Evolutionary conservation across 805 yeast genomes (phyloP), one percentile per base, ranked within the genome.

Genomic region (Candida nemodendra): DNA sequence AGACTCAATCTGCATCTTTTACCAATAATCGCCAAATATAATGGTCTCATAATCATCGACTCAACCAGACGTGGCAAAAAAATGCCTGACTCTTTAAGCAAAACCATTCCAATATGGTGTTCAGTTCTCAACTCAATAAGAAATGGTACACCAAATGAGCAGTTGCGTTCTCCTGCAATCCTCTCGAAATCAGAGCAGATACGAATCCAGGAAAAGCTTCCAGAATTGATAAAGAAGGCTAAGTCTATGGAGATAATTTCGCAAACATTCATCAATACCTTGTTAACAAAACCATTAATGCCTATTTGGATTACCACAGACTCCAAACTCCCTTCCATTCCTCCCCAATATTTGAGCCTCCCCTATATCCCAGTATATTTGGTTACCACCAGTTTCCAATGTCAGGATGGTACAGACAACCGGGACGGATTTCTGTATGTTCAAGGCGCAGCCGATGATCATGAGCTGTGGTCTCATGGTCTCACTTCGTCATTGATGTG

Each of bases 371-470:
- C 19, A 36, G 76, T 8, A 51, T 78, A 7, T 61, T 76, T 34
- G 5, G 69, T 86, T 34, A 81, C 88, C 0, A 82, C 84, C 0
- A 82, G 90, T 29, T 66, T 69, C 39, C 69, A 67, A 54, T 75
- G 72, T 14, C 81, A 77, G 47, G 86, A 80, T 56, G 87, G 85
- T 6, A 61, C 64, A 5, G 70, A 65, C 34, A 62, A 63, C 32
- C 50, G 70, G 32, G 42, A 57, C 7, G 81, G 79, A 0, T 81
- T 63, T 47, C 61, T 71, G 0, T 89, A 89, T 54, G 84, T 88
- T 1, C 96, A 88, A 59, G 97, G 97, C 1, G 93, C 96, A 0
- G 96, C 93, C 0, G 97, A 89, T 59, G 96, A 90, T 52, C 95
- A 89, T 56, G 97, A 89, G 52, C 65, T 81, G 9, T 89, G 96